Percentiles rank a stretch among this genome's conserved stretches.
These are phyloP conservation scores for Microbotryomycetes sp. DNA, from an alignment of 1,284 basidiomycete species.

Conservation along the genomic window DNA sequence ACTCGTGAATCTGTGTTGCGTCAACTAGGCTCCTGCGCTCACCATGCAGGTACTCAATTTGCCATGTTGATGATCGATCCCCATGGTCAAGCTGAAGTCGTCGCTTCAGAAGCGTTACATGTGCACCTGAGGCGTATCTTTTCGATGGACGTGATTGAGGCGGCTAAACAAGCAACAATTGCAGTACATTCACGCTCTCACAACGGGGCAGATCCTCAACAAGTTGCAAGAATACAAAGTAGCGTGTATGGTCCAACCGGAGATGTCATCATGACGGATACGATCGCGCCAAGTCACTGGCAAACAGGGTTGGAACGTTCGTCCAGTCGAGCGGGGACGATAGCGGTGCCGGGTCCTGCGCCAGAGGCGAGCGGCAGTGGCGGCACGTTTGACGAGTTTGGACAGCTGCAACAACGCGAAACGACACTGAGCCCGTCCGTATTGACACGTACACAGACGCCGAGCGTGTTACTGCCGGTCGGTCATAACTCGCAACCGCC, in stretches of 20 bases:
- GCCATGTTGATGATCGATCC: constrained; percentile 51
- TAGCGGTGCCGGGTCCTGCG: too few relatives aligned
- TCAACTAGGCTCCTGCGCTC: constrained; percentile 47
- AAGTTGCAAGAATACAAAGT: not conserved
- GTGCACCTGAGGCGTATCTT: not conserved
- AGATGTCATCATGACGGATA: not conserved
- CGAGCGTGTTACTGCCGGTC: too few relatives aligned
- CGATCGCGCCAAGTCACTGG: not conserved
- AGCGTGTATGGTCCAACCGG: not conserved
- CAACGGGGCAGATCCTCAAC: not conserved
- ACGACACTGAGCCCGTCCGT: too few relatives aligned
- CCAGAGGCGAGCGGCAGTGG: not conserved
- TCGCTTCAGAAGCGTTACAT: constrained; percentile 44
- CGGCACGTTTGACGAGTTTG: too few relatives aligned
- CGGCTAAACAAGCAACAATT: not conserved
- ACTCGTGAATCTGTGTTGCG: constrained; percentile 40
- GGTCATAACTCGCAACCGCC: not conserved
- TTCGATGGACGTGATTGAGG: not conserved
- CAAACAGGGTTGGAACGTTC: not conserved
- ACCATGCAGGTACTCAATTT: constrained; percentile 52
- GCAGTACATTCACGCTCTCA: not conserved
- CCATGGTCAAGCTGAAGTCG: constrained; percentile 50
- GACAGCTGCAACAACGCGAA: too few relatives aligned
- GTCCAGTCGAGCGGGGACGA: too few relatives aligned
- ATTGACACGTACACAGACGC: too few relatives aligned